Conservation (phyloP, 2,329 filamentous ascomycete genomes). For the Diaporthe ampelina region DNA sequence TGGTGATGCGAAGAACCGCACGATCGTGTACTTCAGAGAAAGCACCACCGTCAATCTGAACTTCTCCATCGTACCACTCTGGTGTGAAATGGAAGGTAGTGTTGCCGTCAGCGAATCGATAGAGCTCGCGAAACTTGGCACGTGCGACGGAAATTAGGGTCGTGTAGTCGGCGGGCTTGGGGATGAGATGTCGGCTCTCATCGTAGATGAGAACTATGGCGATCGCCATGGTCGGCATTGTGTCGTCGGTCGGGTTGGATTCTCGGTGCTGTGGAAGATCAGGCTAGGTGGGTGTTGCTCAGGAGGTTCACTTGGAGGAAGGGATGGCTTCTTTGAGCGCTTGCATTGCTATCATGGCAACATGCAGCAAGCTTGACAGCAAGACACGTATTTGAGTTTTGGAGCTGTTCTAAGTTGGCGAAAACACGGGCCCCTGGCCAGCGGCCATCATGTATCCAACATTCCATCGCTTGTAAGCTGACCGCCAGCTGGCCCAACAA, state of each 20-base stretch:
- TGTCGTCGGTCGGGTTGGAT: background rate
- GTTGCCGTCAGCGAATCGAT: accelerated
- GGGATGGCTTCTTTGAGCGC: background rate
- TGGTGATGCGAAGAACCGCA: background rate
- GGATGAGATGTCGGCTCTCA: background rate
- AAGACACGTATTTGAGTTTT: background rate
- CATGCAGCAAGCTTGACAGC: background rate
- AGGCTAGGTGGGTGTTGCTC: background rate
- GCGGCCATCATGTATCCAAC: background rate
- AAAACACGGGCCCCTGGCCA: background rate
- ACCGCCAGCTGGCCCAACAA: too few relatives aligned
- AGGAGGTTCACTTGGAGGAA: background rate
- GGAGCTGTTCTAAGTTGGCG: background rate
- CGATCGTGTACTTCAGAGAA: background rate
- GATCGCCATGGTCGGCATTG: background rate
- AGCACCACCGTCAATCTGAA: background rate
- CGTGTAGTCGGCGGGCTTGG: background rate
- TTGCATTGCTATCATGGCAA: background rate
- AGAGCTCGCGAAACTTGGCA: background rate
- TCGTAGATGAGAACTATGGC: background rate
- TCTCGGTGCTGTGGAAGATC: background rate
- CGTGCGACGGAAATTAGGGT: background rate
- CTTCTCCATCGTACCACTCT: background rate
- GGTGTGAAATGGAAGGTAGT: background rate
- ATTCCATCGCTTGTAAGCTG: background rate